Percentiles rank a stretch among this genome's conserved stretches.
phyloP scores from a whole-genome alignment of 1,139 yeast genomes.

The Taphrina betulina region DNA sequence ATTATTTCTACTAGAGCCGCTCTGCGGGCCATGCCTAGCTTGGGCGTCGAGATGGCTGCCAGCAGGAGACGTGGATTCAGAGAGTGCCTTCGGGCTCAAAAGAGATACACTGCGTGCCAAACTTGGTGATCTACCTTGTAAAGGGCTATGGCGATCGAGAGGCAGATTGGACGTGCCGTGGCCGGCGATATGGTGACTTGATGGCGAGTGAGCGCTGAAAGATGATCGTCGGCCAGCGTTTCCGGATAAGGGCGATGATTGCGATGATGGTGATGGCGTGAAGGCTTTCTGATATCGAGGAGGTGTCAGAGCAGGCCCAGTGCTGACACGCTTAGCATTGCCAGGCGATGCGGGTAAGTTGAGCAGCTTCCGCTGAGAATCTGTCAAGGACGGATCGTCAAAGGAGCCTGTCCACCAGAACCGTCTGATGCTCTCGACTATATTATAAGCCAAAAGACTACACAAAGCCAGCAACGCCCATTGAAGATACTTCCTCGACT shows the following conservation, averaged over 20 bases:
- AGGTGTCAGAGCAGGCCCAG: slow-evolving; percentile 12
- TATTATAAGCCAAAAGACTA: slow-evolving; percentile 9
- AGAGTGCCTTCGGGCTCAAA: too few relatives aligned
- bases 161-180: not conserved
- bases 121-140: too few relatives aligned
- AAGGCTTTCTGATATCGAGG: slow-evolving; percentile 19
- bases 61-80: too few relatives aligned
- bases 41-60: too few relatives aligned
- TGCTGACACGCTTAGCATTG: not conserved
- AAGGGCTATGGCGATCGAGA: slow-evolving; percentile 7
- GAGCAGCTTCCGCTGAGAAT: slow-evolving; percentile 13
- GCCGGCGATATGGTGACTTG: not conserved
- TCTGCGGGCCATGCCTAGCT: too few relatives aligned
- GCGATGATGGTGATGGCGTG: slow-evolving; percentile 27
- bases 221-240: slow-evolving; percentile 1
- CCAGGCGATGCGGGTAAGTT: slow-evolving; percentile 29
- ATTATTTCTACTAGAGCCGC: too few relatives aligned
- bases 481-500: not conserved
- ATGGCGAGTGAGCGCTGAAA: slow-evolving; percentile 1
- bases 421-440: slow-evolving; percentile 17
- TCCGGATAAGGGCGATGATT: not conserved
- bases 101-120: too few relatives aligned
- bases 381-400: slow-evolving; percentile 18
- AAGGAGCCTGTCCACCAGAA: slow-evolving; percentile 24
- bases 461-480: slow-evolving; percentile 16